phyloP scores from a whole-genome alignment of 1,284 basidiomycete genomes.

The Xanthoconium separans region DNA sequence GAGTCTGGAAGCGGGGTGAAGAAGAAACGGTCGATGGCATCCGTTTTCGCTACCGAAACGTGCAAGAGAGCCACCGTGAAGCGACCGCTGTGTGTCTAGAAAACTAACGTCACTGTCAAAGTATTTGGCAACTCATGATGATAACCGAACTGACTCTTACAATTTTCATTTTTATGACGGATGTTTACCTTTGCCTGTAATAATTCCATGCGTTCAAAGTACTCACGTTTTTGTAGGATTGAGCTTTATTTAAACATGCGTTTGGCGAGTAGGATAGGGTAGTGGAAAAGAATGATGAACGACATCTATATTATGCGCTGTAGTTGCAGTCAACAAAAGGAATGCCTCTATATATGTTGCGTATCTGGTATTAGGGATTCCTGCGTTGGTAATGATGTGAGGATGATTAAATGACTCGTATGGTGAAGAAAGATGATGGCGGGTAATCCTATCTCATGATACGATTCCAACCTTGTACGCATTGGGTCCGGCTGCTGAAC shows the following conservation, averaged over 20 bases:
- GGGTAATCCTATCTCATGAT: background rate
- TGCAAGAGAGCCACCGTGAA: constrained; percentile 16
- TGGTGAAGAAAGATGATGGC: background rate
- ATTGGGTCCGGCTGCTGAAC: background rate
- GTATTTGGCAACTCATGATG: background rate
- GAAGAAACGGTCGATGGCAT: constrained; percentile 1
- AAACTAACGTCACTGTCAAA: background rate
- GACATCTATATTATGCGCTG: background rate
- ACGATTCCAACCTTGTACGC: background rate
- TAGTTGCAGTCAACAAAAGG: background rate
- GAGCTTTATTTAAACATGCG: background rate
- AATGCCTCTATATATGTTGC: background rate
- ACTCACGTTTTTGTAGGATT: background rate
- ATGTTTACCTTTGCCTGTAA: background rate
- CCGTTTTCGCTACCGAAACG: background rate
- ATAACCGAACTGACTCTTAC: background rate
- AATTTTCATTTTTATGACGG: background rate
- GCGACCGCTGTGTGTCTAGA: constrained; percentile 19
- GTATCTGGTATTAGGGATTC: background rate
- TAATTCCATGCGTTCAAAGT: background rate
- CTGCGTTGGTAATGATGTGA: background rate
- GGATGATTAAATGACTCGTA: background rate
- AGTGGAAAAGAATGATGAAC: background rate
- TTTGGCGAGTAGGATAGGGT: background rate
- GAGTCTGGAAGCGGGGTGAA: background rate